Conservation (phyloP, 768 basidiomycete species). For the Rhizopogon sp. region DNA sequence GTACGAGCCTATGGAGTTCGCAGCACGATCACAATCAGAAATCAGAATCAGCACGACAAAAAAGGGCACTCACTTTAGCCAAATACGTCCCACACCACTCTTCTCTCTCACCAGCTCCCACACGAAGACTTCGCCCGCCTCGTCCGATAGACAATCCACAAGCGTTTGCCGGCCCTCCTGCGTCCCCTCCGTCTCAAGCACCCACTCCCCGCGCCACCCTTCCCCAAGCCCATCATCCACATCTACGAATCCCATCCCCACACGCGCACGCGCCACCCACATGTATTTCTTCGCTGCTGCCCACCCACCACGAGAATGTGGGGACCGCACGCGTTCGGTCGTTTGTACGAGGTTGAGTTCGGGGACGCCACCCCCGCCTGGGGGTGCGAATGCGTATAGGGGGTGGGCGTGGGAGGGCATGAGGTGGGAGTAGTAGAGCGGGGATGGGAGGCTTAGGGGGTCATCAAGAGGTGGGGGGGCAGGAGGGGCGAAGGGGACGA, state of each 20-base stretch:
- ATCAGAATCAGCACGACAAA: neutral
- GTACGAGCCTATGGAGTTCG: neutral
- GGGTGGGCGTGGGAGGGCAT: constrained; percentile 30
- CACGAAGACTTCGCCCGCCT: constrained; percentile 28
- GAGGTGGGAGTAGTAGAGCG: constrained; percentile 74
- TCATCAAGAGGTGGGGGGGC: constrained; percentile 45
- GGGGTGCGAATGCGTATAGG: constrained; percentile 21
- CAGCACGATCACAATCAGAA: neutral
- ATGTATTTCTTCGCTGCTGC: constrained; percentile 56
- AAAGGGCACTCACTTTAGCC: constrained; percentile 48
- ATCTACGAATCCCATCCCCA: constrained; percentile 31
- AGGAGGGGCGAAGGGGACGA: constrained; percentile 59
- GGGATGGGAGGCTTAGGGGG: constrained; percentile 63
- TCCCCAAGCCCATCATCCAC: constrained; percentile 43
- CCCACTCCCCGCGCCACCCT: constrained; percentile 77
- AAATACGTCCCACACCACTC: constrained; percentile 52
- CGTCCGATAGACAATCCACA: constrained; percentile 44
- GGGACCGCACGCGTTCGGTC: constrained; percentile 43
- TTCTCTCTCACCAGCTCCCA: constrained; percentile 64
- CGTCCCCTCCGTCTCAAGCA: constrained; percentile 77
- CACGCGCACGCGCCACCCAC: constrained; percentile 57
- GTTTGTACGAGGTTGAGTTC: constrained; percentile 43
- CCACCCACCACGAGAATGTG: constrained; percentile 55
- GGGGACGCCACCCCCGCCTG: constrained; percentile 31
- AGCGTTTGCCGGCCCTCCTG: constrained; percentile 54